Conservation (phyloP, 352 stramenopile species). For the Phytophthora aleatoria region DNA sequence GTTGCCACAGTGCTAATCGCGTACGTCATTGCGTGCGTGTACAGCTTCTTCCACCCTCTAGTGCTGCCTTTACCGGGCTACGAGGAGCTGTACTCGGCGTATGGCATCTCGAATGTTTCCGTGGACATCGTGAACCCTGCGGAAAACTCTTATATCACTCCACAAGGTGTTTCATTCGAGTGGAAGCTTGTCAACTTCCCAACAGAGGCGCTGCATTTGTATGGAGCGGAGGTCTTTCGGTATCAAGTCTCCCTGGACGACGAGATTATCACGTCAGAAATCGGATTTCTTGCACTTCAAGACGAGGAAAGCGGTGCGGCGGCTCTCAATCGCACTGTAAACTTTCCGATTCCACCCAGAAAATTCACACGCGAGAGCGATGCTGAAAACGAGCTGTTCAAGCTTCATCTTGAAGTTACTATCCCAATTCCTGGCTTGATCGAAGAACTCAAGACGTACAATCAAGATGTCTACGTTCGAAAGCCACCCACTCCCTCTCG, state of each 20-base stretch:
- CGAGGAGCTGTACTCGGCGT: conserved; percentile 38
- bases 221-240: conserved; percentile 52
- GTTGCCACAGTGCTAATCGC: conserved; percentile 34
- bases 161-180: conserved; percentile 37
- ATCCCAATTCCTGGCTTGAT: conserved; percentile 26
- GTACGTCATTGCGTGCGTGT: conserved; percentile 51
- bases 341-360: conserved; percentile 42
- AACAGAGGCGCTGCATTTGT: conserved; percentile 31
- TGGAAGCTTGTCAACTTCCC: conserved; percentile 53
- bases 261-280: conserved; percentile 39
- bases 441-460: conserved; percentile 36
- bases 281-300: conserved; percentile 35
- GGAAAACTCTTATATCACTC: conserved; percentile 20
- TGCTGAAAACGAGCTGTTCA: conserved; percentile 10
- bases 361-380: conserved; percentile 15
- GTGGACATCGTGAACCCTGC: conserved; percentile 39
- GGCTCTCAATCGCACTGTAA: conserved; percentile 42
- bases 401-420: conserved; percentile 27
- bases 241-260: conserved; percentile 49
- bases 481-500: conserved; percentile 11
- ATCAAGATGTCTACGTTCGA: conserved; percentile 27
- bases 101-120: conserved; percentile 54
- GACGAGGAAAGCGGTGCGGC: background rate
- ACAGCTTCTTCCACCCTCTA: conserved; percentile 49
- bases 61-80: conserved; percentile 42